phyloP scores from a whole-genome alignment of 805 yeast genomes.

The Lipomyces orientalis region DNA sequence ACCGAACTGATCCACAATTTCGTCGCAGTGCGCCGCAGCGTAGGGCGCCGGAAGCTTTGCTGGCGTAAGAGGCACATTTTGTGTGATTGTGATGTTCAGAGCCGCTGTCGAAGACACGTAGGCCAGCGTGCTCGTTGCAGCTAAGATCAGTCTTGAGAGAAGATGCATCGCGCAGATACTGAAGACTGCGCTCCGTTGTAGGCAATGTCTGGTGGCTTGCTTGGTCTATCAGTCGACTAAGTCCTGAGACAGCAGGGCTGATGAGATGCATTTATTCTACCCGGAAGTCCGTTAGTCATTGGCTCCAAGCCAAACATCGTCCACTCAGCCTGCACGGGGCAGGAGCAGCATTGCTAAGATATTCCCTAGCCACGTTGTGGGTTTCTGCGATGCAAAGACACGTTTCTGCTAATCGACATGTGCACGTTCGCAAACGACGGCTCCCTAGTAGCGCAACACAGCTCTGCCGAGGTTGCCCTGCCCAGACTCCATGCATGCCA shows the following conservation, averaged over 20 bases:
- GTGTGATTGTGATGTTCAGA: neutral
- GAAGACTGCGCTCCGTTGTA: neutral
- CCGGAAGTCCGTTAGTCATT: neutral
- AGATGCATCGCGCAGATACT: neutral
- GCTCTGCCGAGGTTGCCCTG: too few relatives aligned
- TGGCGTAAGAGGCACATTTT: slow-evolving; percentile 11
- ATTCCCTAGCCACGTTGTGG: neutral
- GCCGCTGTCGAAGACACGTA: slow-evolving; percentile 6
- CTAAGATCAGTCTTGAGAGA: neutral
- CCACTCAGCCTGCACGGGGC: neutral
- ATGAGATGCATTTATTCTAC: neutral
- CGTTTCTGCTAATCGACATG: neutral
- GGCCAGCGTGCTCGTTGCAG: slow-evolving; percentile 7
- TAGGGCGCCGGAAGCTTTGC: slow-evolving; percentile 24
- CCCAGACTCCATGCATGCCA: too few relatives aligned
- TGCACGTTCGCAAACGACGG: neutral
- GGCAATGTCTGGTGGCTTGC: neutral
- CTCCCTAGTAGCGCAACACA: neutral
- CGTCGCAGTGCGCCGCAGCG: slow-evolving; percentile 19
- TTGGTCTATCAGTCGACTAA: neutral
- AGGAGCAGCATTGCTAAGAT: neutral
- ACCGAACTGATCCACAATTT: slow-evolving; percentile 13
- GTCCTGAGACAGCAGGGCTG: neutral
- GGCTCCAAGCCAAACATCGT: neutral
- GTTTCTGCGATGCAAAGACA: neutral